phyloP scores from a whole-genome alignment of 2,329 filamentous ascomycete genomes.

The Rhinocladiella similis region DNA sequence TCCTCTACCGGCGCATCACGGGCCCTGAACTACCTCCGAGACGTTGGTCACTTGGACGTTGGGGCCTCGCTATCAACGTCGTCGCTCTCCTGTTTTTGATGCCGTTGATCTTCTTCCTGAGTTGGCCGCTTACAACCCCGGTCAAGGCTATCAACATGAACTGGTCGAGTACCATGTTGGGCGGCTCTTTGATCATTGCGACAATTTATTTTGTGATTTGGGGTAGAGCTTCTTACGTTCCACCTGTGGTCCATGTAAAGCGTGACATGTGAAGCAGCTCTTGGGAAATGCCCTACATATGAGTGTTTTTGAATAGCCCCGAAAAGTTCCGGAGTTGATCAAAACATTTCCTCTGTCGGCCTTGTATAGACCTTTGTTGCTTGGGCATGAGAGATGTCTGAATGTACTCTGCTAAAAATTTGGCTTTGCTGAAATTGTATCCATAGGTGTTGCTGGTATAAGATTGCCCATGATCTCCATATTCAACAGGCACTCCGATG shows the following conservation, averaged over 20 bases:
- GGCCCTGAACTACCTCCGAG: slow-evolving; percentile 40
- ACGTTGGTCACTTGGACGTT: slow-evolving; percentile 46
- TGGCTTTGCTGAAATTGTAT: no score
- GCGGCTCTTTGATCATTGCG: slow-evolving; percentile 40
- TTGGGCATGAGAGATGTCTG: no score
- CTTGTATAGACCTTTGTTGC: no score
- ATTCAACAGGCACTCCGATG: no score
- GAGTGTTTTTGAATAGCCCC: no score
- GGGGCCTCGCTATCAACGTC: slow-evolving; percentile 46
- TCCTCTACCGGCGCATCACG: slow-evolving; percentile 45
- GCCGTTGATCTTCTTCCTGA: slow-evolving; percentile 49
- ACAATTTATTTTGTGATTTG: slow-evolving; percentile 40
- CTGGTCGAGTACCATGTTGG: slow-evolving; percentile 51
- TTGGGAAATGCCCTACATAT: no score
- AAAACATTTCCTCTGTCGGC: no score
- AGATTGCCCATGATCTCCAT: no score
- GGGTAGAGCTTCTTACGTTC: slow-evolving; percentile 37
- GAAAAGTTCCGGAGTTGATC: no score
- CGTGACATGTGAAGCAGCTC: slow-evolving; percentile 6
- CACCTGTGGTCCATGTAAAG: slow-evolving; percentile 31
- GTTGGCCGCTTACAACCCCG: slow-evolving; percentile 45
- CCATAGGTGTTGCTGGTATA: no score
- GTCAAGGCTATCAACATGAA: slow-evolving; percentile 48
- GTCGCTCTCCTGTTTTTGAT: slow-evolving; percentile 45
- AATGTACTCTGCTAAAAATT: no score